Base-by-base conservation (phyloP, 2,329 filamentous ascomycete genomes). In the Rhinocladiella mackenziei region DNA sequence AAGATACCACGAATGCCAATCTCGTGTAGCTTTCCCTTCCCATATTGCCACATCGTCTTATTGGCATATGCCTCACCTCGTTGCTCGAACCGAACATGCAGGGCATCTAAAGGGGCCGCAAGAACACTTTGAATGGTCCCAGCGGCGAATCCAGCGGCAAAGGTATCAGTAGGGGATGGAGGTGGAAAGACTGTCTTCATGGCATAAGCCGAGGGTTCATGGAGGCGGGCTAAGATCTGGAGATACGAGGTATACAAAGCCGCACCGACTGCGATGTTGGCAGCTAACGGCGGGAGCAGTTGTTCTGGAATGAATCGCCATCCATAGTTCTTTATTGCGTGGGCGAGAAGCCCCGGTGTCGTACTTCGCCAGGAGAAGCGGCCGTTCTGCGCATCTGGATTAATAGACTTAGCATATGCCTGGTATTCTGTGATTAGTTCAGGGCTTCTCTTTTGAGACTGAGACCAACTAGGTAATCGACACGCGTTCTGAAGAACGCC, bases 401-500 rank as follows among this genome's bases (percentile, higher is more conserved):
- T 80, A 58, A 83, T 78, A 46, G 78, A 78, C 62, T 77, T 67
- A 18, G 78, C 78, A 66, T 81, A 81, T 42, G 77, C 77, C 75
- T 78, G 33, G 33, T 35, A 33, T 39, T 26, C 25, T 32, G 26
- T 42, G 28, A 49, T 44, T 55, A 47, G 36, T 38, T 29, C 33
- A 33, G 32, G 14, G 15, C 17, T 4, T 7, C 20, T 39, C 8
- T 8, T 8, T n/a, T 26, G 23, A 8, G 11, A 28, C 13, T 40
- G 18, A 26, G 19, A 29, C 33, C 14, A 30, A 42, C 41, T 48
- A 74, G 74, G 62, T 89, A 95, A 70, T 96, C 89, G 53, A 96
- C 88, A 46, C 89, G 74, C 1, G 86, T 89, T 50, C 87, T 80
- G 67, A 96, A 94, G 63, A 96, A 96, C 11, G 89, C 86, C 67